Base-by-base conservation (phyloP, 768 basidiomycete species). In the Hygrophorus pudorinus region DNA sequence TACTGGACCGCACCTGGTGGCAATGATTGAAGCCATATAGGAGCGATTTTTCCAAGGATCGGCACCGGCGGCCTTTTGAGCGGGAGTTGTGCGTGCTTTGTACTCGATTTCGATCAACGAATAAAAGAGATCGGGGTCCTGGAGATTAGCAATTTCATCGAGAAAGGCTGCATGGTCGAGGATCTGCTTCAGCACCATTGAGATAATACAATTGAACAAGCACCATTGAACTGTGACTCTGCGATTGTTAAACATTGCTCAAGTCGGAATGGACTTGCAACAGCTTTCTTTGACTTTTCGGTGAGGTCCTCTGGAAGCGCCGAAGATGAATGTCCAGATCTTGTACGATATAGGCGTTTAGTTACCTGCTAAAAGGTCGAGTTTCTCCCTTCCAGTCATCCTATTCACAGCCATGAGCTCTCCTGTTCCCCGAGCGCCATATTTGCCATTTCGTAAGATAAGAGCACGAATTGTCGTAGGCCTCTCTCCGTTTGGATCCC, bases 361-460 rank as follows among this genome's bases (percentile, higher is more conserved):
- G 65, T 47, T 55, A 84, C 87, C 85, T 52, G 83, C 83, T 24
- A 88, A 64, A 18, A 88, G 69, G 58, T 86, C 84, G 24, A 90
- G 67, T 55, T 88, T 88, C 60, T 88, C 86, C 54, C 82, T 72
- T 1, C 87, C 87, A 39, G 72, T 78, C 49, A 85, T 73, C 55
- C 71, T 82, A 18, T 64, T 72, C 42, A 68, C 65, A 37, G 73
- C 59, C 38, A 79, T 58, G 36, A 86, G 14, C 60, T 86, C 84
- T 13, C 84, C 84, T 4, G 77, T 76, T 33, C 85, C 85, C 42
- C 70, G 71, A 21, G 81, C 69, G 10, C 83, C 85, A 61, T 81
- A 62, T 55, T 85, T 87, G 33, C 80, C 81, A 54, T 85, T 82
- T 50, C 86, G 75, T 50, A 88, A 61, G 44, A 86, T 59, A 43